Evolutionary conservation across 179 eudicot genomes (phyloP), one percentile per base, ranked within the genome.

Genomic region (Corrigiola litoralis): DNA sequence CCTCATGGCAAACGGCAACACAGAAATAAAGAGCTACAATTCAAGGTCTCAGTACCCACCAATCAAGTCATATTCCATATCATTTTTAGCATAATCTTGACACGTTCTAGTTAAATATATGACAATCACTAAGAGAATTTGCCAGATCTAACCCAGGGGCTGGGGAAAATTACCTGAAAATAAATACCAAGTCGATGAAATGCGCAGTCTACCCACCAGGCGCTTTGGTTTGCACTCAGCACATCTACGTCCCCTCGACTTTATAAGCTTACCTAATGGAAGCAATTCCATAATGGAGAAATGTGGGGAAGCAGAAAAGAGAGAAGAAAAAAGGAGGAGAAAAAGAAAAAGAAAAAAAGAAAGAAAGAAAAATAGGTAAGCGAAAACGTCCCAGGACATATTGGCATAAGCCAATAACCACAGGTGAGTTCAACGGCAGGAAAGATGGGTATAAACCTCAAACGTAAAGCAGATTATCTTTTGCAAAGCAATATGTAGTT

Each of bases 101-200:
- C 42, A 38, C 8, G 13, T 38, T 38, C 42, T n/a, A 38, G 11
- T n/a, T 40, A 61, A 53, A 45, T 2, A 45, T 27, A 32, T 56
- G 52, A 45, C 41, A 70, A 27, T 10, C 47, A 31, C 36, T 3
- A 34, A 52, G 2, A 14, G 27, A 17, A 47, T 9, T 56, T 58
- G 47, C 71, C 59, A 71, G 38, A 17, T 63, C 62, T 7, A 25
- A 46, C 27, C 36, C 54, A 62, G 50, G 42, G 53, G 45, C 47
- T 46, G 48, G 29, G 12, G 53, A 55, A 31, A 59, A 18, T 59
- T 73, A 73, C 77, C 77, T 73, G 77, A 52, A 36, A n/a, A 40
- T 4, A 66, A 58, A 51, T 55, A 41, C 36, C 21, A 44, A 18
- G 27, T 13, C 32, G 23, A 34, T 18, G 48, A 49, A 55, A 54